Conservation (phyloP, 1,284 basidiomycete species). For the Ganoderma sp. region DNA sequence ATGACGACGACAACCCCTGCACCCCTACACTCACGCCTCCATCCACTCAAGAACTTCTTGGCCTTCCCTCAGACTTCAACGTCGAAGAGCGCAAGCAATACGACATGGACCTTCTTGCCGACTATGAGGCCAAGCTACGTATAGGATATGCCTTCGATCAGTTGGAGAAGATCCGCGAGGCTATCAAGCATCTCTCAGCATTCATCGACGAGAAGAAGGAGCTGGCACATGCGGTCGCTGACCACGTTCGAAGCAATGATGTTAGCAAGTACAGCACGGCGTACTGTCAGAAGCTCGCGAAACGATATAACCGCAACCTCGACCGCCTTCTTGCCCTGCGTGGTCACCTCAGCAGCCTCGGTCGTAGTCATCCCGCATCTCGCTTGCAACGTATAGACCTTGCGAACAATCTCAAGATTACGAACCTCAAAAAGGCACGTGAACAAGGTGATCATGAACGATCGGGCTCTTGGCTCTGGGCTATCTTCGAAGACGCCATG, state of each 20-base stretch:
- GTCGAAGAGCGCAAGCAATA: background rate
- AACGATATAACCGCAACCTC: background rate
- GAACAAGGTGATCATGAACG: background rate
- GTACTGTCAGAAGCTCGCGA: background rate
- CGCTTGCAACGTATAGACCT: background rate
- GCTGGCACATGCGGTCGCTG: background rate
- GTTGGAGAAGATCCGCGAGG: background rate
- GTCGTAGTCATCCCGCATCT: background rate
- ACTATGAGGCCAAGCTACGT: slow-evolving; percentile 6
- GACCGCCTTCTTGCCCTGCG: background rate
- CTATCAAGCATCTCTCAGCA: background rate
- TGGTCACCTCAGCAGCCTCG: background rate
- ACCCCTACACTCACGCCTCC: background rate
- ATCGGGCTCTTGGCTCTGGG: background rate
- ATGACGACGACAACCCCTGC: background rate
- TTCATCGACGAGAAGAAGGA: slow-evolving; percentile 1
- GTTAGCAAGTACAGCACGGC: background rate
- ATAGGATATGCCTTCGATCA: slow-evolving; percentile 13
- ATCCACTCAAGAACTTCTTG: background rate
- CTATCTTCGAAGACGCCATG: background rate
- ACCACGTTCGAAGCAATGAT: background rate
- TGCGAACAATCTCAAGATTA: background rate
- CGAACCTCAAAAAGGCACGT: background rate
- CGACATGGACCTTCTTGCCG: background rate
- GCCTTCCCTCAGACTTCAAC: slow-evolving; percentile 13